Evolutionary conservation across 305 asterid species (phyloP), one percentile per base, ranked within the genome.

Genomic region (Solanum hybrid): DNA sequence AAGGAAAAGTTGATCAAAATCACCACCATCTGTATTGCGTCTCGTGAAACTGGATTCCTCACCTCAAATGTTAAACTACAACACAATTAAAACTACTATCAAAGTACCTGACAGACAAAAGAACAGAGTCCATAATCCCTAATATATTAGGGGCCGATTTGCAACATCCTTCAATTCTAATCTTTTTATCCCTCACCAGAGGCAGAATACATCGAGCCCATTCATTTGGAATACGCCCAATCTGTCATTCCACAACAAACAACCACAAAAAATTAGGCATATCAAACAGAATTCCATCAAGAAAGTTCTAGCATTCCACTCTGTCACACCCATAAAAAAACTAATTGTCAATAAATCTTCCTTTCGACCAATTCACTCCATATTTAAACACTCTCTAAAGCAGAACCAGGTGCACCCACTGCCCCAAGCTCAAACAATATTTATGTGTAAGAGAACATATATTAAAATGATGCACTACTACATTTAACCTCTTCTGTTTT

Each of bases 181-280:
- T 93, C 93, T 95, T 97, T 90, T 95, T 97, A 84, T 93, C 97
- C 90, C 98, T 95, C 91, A 97, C 98, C 88, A 97, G 97, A 10
- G 99, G 98, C 94, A 97, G 92, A 90, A 97, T 93, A 82, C 98
- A 97, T 87, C 98, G 95, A 92, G 97, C 97, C 99, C 99, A 97
- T 91, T 97, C 99, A 91, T 93, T 96, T 73, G 99, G 99, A 92
- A 97, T 96, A 82, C 99, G 99, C 61, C 99, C 99, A 94, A 97
- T 93, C 99, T 97, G 96, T 93, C 91, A 85, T 67, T 57, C 88
- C 88, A 85, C 46, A 85, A 85, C n/a, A 85, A 78, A 90, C 46
- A 61, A 31, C 76, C 85, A 36, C 86, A 88, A 46, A 67, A 80
- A 73, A 46, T 86, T 28, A 78, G 81, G 81, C 81, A 46, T 88